These are phyloP conservation scores for Fusarium longipes DNA, from an alignment of 2,329 filamentous ascomycete species.

Conservation along the genomic window DNA sequence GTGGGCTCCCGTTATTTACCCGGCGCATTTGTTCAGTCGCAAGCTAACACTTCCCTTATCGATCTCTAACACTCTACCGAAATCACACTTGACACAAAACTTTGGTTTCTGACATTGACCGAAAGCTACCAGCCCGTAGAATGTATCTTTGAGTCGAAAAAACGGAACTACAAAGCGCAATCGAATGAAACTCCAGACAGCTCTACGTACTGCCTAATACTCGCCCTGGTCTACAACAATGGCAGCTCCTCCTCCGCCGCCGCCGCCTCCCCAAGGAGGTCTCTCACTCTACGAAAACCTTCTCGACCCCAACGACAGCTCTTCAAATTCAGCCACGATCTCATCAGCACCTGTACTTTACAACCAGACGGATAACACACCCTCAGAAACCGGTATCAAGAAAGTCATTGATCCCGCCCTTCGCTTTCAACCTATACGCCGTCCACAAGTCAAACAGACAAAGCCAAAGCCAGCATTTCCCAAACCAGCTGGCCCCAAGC, in stretches of 20 bases:
- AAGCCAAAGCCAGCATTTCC: constrained; percentile 71
- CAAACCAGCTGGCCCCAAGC: constrained; percentile 52
- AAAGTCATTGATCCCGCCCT: constrained; percentile 72
- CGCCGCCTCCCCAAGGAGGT: constrained; percentile 57
- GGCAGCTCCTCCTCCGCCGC: constrained; percentile 45
- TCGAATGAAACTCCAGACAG: not conserved
- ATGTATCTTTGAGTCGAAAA: not conserved
- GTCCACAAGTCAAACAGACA: constrained; percentile 71
- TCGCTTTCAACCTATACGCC: constrained; percentile 87
- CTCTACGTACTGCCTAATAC: not conserved
- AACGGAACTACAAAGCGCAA: not conserved
- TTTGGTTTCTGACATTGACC: not conserved
- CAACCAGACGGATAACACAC: constrained; percentile 62
- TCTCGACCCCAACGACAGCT: constrained; percentile 68
- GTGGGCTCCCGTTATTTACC: constrained; percentile 46
- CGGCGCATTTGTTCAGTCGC: constrained; percentile 38
- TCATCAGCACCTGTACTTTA: constrained; percentile 81
- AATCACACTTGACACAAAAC: not conserved
- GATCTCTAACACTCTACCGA: not conserved
- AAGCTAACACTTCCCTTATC: not conserved
- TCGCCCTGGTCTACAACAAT: constrained; percentile 25
- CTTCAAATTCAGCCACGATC: constrained; percentile 69
- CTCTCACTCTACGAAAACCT: constrained; percentile 88
- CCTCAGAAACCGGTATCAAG: constrained; percentile 63
- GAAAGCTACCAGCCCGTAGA: not conserved